Base-by-base conservation (phyloP, 1,284 basidiomycete genomes). In the Ustilago trichophora region DNA sequence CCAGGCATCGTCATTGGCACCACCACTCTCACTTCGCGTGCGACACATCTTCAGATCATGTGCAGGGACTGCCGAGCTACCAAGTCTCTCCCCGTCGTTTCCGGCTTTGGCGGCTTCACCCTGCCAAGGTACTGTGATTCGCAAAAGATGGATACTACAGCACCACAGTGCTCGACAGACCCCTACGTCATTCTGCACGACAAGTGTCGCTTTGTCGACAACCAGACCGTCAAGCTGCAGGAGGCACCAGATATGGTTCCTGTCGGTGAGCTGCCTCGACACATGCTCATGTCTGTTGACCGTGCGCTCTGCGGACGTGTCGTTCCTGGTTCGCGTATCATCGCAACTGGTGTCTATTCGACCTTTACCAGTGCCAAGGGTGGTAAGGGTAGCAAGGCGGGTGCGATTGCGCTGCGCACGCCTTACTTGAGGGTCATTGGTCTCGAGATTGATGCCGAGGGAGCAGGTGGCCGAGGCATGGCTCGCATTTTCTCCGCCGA, bases 201-300 rank as follows among this genome's bases (percentile, higher is more conserved):
- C 50, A 92, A 93, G 82, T 98, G 93, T 47, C 85, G 87, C 4
- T 99, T 98, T 81, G 90, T 95, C 24, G 96, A 99, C 81, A 92
- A 94, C 75, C 96, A 99, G 83, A 91, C 89, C 7, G 86, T 99
- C 75, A 99, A 99, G 82, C 86, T 99, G 13, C 96, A 99, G 82
- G 96, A 99, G 83, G 94, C 95, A 7, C 96, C 96, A 0, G 96
- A 99, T 82, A 97, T 98, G 93, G 96, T 99, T 0, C 96, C 96
- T 3, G 93, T 98, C 19, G 96, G 96, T 85, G 96, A 99, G 80
- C 85, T 99, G 40, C 96, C 96, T 5, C 85, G 94, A 35, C 96
- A 98, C 82, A 93, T 99, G 86, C 87, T 97, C 50, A 85, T 98
- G 22, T 94, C 91, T 31, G 89, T 89, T 11, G 96, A 99, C 82